Conservation (phyloP, 2,329 filamentous ascomycete species). For the Trichoderma sp. region DNA sequence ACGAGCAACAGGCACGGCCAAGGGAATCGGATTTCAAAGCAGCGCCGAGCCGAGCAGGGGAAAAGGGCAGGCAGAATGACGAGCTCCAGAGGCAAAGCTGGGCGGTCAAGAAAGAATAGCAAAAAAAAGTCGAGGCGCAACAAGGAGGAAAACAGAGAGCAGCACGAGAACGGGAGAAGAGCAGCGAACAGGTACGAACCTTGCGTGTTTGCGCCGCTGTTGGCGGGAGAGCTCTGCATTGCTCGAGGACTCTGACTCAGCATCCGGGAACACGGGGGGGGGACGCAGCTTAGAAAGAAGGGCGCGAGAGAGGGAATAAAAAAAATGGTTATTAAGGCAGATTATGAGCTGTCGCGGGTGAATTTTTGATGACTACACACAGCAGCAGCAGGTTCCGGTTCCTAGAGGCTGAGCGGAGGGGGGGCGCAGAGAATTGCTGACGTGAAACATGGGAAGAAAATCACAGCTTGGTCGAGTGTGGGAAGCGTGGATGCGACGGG, state of each 20-base stretch:
- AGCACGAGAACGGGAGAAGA: neutral
- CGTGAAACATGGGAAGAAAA: constrained; percentile 28
- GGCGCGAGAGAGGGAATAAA: neutral
- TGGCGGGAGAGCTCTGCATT: constrained; percentile 31
- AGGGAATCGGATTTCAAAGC: neutral
- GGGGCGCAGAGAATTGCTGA: constrained; percentile 21
- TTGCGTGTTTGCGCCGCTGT: constrained; percentile 30
- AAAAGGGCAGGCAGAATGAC: neutral
- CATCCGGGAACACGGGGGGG: constrained; percentile 18
- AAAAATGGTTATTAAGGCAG: neutral
- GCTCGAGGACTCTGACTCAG: constrained; percentile 31
- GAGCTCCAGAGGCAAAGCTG: neutral
- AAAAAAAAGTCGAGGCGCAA: neutral
- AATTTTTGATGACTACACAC: constrained; percentile 28
- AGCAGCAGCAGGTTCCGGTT: too few relatives aligned
- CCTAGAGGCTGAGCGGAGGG: neutral
- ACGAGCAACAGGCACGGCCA: constrained; percentile 1
- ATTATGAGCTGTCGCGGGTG: constrained; percentile 9
- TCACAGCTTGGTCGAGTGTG: neutral
- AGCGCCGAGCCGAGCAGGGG: constrained; percentile 4
- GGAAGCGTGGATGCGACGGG: constrained; percentile 27
- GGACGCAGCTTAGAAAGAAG: constrained; percentile 13
- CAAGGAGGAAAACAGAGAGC: neutral
- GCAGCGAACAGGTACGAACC: constrained; percentile 19
- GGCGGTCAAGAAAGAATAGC: neutral